These are phyloP conservation scores for Jatropha podagrica DNA, from an alignment of 441 rosid genomes.

Conservation along the genomic window DNA sequence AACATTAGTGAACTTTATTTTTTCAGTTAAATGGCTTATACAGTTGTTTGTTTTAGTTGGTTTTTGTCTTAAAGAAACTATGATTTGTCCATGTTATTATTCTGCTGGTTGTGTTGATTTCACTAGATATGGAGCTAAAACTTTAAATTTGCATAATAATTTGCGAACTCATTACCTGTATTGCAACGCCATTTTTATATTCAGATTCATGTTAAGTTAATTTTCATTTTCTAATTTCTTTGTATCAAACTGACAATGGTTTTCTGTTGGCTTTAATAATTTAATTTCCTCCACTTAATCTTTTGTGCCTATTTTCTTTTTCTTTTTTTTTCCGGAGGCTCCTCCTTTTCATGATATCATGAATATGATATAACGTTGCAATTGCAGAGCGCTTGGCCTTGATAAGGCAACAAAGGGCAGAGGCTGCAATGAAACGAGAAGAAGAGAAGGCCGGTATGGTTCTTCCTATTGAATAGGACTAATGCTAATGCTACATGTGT, in stretches of 20 bases:
- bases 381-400: constrained; percentile 68
- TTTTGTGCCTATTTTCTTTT: neutral
- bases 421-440: constrained; percentile 75
- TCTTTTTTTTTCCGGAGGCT: neutral
- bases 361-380: neutral
- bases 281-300: neutral
- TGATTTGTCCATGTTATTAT: too few relatives aligned
- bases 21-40: neutral
- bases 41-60: too few relatives aligned
- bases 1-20: neutral
- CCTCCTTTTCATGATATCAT: neutral
- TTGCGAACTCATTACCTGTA: neutral
- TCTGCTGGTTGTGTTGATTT: neutral
- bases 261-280: neutral
- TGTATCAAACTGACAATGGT: neutral
- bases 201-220: too few relatives aligned
- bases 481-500: neutral
- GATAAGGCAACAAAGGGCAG: constrained; percentile 79
- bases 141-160: neutral
- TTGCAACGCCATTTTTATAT: neutral
- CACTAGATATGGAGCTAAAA: neutral
- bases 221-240: neutral
- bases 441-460: constrained; percentile 76
- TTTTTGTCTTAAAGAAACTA: neutral
- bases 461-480: neutral